Evolutionary conservation across 1,284 basidiomycete species (phyloP).

Genomic region (Pholiota adiposa): DNA sequence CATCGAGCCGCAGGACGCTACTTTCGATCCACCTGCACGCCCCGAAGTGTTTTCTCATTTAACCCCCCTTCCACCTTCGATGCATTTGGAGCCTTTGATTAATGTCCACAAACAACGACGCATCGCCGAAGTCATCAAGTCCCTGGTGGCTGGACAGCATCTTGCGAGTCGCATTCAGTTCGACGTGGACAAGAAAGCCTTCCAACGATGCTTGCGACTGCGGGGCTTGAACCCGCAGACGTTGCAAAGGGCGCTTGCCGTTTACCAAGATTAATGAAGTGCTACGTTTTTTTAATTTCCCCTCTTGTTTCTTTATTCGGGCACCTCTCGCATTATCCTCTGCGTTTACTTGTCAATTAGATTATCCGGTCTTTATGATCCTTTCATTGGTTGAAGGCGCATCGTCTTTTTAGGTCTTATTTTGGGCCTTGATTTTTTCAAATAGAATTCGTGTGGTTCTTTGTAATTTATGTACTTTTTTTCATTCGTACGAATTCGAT

Average conservation of each 20-base stretch:
- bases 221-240: conserved; percentile 56
- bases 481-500: background rate
- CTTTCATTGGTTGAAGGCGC: conserved; percentile 1
- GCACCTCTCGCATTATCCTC: background rate
- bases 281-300: background rate
- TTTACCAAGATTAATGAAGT: conserved; percentile 17
- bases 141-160: conserved; percentile 80
- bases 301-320: background rate
- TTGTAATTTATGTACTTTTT: conserved; percentile 8
- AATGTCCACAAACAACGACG: conserved; percentile 88
- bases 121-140: conserved; percentile 78
- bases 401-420: background rate
- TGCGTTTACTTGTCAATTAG: conserved; percentile 1
- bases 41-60: conserved; percentile 79
- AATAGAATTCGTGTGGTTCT: conserved; percentile 6
- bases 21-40: conserved; percentile 68
- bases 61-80: conserved; percentile 68
- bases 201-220: conserved; percentile 75
- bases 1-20: conserved; percentile 63
- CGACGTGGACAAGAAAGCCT: conserved; percentile 72
- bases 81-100: conserved; percentile 84
- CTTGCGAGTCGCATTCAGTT: conserved; percentile 74
- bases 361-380: background rate
- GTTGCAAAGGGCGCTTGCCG: conserved; percentile 21
- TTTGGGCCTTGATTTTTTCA: background rate